A percentile compares a stretch with the other conserved stretches of the same genome.
Evolutionary conservation across 495 filamentous ascomycete species (phyloP).

Genomic region (Neohortaea acidophila): DNA sequence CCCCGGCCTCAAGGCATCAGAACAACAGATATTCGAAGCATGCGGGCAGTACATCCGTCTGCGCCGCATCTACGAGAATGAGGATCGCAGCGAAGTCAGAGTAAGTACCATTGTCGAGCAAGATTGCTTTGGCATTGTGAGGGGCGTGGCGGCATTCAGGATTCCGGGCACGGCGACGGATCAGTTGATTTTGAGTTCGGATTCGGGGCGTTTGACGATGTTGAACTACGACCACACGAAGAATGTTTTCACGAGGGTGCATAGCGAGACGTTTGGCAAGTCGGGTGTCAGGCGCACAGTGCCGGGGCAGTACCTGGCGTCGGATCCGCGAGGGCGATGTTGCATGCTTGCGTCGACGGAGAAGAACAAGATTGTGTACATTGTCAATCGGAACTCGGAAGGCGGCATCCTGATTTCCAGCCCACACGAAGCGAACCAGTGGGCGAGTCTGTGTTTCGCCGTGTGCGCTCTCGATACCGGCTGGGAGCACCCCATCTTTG

Average conservation of each 20-base stretch:
- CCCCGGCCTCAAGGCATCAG: slow-evolving; percentile 58
- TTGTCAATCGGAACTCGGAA: slow-evolving; percentile 87
- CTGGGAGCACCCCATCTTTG: slow-evolving; percentile 93
- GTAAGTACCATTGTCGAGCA: slow-evolving; percentile 72
- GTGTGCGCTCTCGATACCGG: slow-evolving; percentile 80
- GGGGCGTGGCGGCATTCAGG: slow-evolving; percentile 72
- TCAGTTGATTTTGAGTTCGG: slow-evolving; percentile 92
- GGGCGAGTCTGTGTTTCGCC: slow-evolving; percentile 82
- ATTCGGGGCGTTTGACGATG: slow-evolving; percentile 88
- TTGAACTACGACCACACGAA: slow-evolving; percentile 79
- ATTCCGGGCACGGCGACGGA: slow-evolving; percentile 91
- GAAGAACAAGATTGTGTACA: slow-evolving; percentile 99
- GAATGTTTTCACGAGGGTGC: slow-evolving; percentile 77
- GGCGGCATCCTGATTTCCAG: slow-evolving; percentile 93
- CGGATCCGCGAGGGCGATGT: slow-evolving; percentile 87
- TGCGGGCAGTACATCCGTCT: slow-evolving; percentile 82
- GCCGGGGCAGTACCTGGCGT: slow-evolving; percentile 86
- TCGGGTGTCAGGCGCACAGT: slow-evolving; percentile 89
- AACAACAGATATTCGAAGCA: slow-evolving; percentile 91
- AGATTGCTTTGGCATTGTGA: slow-evolving; percentile 90
- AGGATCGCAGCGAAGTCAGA: slow-evolving; percentile 71
- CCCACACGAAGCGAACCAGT: slow-evolving; percentile 90
- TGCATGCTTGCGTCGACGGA: slow-evolving; percentile 87
- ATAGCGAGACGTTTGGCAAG: slow-evolving; percentile 95
- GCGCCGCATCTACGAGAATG: slow-evolving; percentile 39